phyloP scores from a whole-genome alignment of 2,329 filamentous ascomycete species.

The Pseudogymnoascus sp. region DNA sequence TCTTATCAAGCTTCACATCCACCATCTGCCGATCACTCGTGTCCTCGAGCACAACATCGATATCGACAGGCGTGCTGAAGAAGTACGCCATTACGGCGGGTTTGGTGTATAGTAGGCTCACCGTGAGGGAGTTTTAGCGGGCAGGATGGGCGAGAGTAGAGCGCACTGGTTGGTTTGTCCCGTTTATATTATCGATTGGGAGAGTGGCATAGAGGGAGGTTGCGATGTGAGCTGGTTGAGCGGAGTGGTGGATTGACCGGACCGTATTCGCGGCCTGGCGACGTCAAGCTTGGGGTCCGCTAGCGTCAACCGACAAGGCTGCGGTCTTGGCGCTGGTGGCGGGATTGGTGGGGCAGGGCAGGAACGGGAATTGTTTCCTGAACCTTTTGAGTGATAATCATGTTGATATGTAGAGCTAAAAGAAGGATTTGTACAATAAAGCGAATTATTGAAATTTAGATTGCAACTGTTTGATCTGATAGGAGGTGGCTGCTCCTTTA shows the following conservation, averaged over 20 bases:
- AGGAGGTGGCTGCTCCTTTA: too few species aligned
- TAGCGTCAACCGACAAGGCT: constrained; percentile 41
- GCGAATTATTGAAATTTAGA: too few species aligned
- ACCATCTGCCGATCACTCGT: constrained; percentile 90
- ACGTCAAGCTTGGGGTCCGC: not conserved
- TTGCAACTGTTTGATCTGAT: too few species aligned
- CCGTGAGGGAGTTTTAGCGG: not conserved
- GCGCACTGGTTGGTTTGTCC: not conserved
- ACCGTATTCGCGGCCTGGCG: not conserved
- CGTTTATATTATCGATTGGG: not conserved
- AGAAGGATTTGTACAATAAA: not conserved
- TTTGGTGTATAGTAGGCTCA: not conserved
- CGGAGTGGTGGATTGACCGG: constrained; percentile 8
- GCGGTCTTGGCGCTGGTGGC: constrained; percentile 38
- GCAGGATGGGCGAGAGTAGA: not conserved
- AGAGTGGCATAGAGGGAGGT: not conserved
- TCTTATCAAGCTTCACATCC: constrained; percentile 98
- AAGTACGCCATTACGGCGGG: constrained; percentile 75
- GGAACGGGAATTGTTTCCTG: not conserved
- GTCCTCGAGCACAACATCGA: constrained; percentile 96
- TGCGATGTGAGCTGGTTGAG: constrained; percentile 19
- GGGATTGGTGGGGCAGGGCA: constrained; percentile 32
- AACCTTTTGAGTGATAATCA: not conserved
- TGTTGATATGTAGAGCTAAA: not conserved
- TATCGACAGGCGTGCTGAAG: constrained; percentile 96